Evolutionary conservation across 148 eudicot genomes (phyloP).

Genomic region (Nepenthes gracilis): DNA sequence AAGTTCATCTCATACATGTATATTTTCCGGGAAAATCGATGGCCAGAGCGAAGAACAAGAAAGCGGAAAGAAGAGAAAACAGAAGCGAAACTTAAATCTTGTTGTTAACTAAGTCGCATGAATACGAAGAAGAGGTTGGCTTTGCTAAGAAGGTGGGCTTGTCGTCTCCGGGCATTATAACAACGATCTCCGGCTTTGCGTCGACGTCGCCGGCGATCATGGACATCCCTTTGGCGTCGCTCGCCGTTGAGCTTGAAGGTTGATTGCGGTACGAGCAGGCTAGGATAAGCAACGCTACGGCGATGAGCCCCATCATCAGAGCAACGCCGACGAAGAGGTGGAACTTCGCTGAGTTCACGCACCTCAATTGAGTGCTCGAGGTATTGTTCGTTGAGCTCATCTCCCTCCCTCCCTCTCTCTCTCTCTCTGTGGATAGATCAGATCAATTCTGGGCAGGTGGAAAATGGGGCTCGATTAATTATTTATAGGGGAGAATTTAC

Average conservation of each 20-base stretch:
- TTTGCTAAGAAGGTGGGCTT: constrained; percentile 24
- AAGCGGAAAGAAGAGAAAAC: background rate
- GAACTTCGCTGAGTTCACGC: background rate
- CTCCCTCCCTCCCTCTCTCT: too few relatives aligned
- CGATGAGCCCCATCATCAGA: constrained; percentile 15
- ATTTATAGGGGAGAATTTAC: too few relatives aligned
- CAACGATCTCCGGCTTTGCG: constrained; percentile 15
- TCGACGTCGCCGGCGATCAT: constrained; percentile 1
- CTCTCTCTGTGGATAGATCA: background rate
- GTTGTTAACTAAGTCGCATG: background rate
- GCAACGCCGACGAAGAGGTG: constrained; percentile 26
- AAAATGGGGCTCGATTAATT: too few relatives aligned
- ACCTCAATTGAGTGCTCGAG: constrained; percentile 6
- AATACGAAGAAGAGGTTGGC: constrained; percentile 8
- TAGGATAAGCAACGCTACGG: constrained; percentile 29
- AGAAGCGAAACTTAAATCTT: background rate
- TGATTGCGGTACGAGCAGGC: constrained; percentile 18
- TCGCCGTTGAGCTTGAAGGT: background rate
- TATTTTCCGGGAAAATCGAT: too few relatives aligned
- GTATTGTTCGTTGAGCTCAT: background rate
- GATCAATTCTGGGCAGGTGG: too few relatives aligned
- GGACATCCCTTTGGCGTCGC: constrained; percentile 3
- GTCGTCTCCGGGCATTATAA: constrained; percentile 29
- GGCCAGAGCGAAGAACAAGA: too few relatives aligned
- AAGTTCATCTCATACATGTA: too few relatives aligned